Evolutionary conservation across 2,329 filamentous ascomycete genomes (phyloP).

Genomic region (Aspergillus pseudoglaucus): DNA sequence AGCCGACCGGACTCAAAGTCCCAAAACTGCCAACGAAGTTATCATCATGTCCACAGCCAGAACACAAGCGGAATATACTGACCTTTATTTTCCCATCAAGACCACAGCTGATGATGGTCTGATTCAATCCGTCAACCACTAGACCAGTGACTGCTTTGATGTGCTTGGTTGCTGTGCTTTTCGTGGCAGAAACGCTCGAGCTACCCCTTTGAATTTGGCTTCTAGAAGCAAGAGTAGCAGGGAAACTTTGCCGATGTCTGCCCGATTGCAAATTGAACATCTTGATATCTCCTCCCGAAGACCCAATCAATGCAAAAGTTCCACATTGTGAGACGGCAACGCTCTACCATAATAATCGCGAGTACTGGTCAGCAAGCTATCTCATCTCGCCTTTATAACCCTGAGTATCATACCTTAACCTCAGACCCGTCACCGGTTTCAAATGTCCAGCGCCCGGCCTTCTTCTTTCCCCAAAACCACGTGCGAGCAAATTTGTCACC

Average conservation of each 20-base stretch:
- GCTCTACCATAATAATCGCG: slow-evolving; percentile 44
- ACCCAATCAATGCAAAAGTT: slow-evolving; percentile 87
- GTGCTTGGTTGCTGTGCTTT: slow-evolving; percentile 61
- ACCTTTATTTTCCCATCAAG: slow-evolving; percentile 84
- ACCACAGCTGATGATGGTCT: slow-evolving; percentile 75
- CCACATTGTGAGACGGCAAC: slow-evolving; percentile 88
- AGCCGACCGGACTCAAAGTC: slow-evolving; percentile 80
- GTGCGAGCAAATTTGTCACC: slow-evolving; percentile 79
- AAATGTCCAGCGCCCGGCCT: slow-evolving; percentile 87
- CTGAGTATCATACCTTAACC: slow-evolving; percentile 47
- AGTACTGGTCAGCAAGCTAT: background rate
- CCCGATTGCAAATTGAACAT: slow-evolving; percentile 98
- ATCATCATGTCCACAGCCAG: background rate
- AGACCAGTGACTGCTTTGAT: slow-evolving; percentile 77
- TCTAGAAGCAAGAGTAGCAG: slow-evolving; percentile 50
- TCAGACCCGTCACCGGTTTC: slow-evolving; percentile 76
- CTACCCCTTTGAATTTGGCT: slow-evolving; percentile 57
- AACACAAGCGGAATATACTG: slow-evolving; percentile 1
- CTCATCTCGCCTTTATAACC: background rate
- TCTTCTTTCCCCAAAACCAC: slow-evolving; percentile 97
- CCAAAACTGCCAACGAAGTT: slow-evolving; percentile 61
- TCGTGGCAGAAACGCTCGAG: slow-evolving; percentile 7
- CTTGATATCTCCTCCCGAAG: slow-evolving; percentile 73
- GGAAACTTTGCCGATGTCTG: slow-evolving; percentile 78
- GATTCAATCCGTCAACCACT: slow-evolving; percentile 83